Evolutionary conservation across 2,329 filamentous ascomycete genomes (phyloP).

Genomic region (Grosmannia serpens): DNA sequence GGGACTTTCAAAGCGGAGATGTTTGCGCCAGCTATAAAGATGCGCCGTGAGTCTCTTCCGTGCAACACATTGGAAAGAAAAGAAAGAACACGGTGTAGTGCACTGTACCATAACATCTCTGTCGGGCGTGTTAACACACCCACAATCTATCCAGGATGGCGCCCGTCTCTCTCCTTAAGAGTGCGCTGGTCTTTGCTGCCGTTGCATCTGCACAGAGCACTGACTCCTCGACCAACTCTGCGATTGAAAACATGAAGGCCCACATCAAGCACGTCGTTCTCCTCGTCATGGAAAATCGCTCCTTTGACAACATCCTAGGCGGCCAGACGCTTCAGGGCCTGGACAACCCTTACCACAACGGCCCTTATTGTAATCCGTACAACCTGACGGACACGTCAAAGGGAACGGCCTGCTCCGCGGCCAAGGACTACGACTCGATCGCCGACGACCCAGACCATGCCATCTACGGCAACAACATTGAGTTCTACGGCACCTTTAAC

Average conservation of each 20-base stretch:
- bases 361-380: conserved; percentile 28
- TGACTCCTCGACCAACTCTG: conserved; percentile 1
- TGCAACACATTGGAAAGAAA: not conserved
- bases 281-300: conserved; percentile 33
- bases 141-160: not conserved
- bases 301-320: conserved; percentile 30
- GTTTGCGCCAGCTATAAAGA: not conserved
- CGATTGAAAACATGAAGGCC: conserved; percentile 17
- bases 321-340: conserved; percentile 25
- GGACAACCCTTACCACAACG: conserved; percentile 29
- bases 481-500: conserved; percentile 29
- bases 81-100: not conserved
- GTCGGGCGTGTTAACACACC: not conserved
- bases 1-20: not conserved
- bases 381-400: conserved; percentile 18
- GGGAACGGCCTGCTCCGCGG: conserved; percentile 18
- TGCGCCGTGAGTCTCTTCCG: not conserved
- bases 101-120: not conserved
- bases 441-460: conserved; percentile 29
- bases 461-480: conserved; percentile 29
- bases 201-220: conserved; percentile 1
- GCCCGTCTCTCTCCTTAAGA: not conserved
- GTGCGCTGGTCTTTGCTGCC: conserved; percentile 5
- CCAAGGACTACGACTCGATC: conserved; percentile 28
- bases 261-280: conserved; percentile 38